A percentile compares a stretch with the other conserved stretches of the same genome.
Conservation (phyloP, 371 early-diverging fungal species). For the Mortierella sp. region DNA sequence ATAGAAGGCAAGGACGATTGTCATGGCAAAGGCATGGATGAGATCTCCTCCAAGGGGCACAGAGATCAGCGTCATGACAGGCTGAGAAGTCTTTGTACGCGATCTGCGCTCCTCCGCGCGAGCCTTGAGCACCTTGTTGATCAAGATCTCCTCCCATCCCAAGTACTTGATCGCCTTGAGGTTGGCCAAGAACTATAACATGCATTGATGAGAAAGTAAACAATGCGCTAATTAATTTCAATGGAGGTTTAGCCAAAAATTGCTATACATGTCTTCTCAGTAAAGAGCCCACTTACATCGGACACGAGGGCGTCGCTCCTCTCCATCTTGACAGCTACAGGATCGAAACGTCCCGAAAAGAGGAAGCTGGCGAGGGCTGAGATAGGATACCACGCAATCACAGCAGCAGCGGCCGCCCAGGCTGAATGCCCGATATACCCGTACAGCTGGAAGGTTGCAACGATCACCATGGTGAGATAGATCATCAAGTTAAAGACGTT, state of each 20-base stretch:
- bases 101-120: conserved; percentile 33
- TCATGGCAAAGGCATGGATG: conserved; percentile 47
- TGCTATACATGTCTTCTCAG: neutral
- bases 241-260: neutral
- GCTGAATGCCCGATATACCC: conserved; percentile 48
- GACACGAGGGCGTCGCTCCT: conserved; percentile 47
- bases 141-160: conserved; percentile 50
- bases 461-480: conserved; percentile 34
- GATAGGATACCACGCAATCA: conserved; percentile 52
- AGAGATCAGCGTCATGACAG: conserved; percentile 53
- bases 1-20: conserved; percentile 23
- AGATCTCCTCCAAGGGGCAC: conserved; percentile 55
- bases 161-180: conserved; percentile 53
- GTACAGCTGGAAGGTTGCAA: conserved; percentile 46
- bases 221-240: neutral
- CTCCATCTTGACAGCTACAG: conserved; percentile 29
- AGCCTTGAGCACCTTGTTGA: conserved; percentile 33
- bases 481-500: conserved; percentile 44
- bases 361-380: conserved; percentile 52
- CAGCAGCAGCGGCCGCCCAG: conserved; percentile 41
- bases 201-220: neutral
- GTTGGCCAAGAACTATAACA: conserved; percentile 46
- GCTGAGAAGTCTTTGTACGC: conserved; percentile 38
- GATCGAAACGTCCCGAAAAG: conserved; percentile 55
- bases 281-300: conserved; percentile 22